Base-by-base conservation (phyloP, 305 asterid species). In the Rubia peregrina region DNA sequence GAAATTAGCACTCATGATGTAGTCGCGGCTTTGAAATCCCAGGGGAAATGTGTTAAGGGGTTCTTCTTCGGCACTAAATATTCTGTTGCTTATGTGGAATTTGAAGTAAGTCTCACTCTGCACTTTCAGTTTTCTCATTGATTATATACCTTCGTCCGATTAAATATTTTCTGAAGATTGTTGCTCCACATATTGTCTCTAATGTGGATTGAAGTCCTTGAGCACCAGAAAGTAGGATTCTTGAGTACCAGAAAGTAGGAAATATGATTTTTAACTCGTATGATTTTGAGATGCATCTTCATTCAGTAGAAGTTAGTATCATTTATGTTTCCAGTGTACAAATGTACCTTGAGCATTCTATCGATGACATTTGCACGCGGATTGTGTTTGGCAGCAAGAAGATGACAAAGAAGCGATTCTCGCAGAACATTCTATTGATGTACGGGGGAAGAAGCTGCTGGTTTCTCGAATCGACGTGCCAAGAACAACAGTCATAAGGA, bases 71-170 rank as follows among this genome's bases (percentile, higher is more conserved):
- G 90, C 42, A 59, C 80, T 13, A 73, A 80, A 8, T 61, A 64
- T 68, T 78, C 84, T 69, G 79, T 82, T 66, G 90, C 88, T 71
- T 88, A 75, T 75, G 88, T 88, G 81, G 94, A 88, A 74, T 83
- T 88, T 69, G 88, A 84, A 84, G 93, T 85, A 68, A 72, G 74
- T 67, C 73, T 70, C 70, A 69, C 59, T 33, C 6, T 71, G 21
- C 61, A 17, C 14, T 19, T 63, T 30, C 57, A 21, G 56, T 22
- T 21, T 51, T 49, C 26, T 69, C 40, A 19, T 59, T 21, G 19
- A 43, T 19, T 36, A 21, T 63, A 63, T 46, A 24, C 49, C 26
- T 11, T 51, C 2, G 19, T 16, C 24, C 24, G 24, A 51, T 9
- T 59, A 40, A 24, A 49, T 33, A 26, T 49, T 53, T 48, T 19